Evolutionary conservation across 176 grass and related monocot species (phyloP).

Genomic region (Oryza brachyantha): DNA sequence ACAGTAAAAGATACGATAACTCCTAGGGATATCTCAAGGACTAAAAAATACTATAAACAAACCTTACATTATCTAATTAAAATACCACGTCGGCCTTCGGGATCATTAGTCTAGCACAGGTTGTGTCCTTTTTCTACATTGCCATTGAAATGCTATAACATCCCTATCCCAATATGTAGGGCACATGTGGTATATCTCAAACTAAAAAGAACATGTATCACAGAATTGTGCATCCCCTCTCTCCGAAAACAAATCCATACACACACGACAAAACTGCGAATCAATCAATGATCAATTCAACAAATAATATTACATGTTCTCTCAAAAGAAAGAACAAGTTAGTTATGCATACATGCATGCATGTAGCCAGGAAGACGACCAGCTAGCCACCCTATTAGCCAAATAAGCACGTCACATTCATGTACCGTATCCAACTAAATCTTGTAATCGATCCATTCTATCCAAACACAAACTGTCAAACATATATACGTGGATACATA

Average conservation of each 20-base stretch:
- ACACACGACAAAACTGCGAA: not conserved
- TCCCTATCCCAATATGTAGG: not conserved
- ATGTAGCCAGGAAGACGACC: not conserved
- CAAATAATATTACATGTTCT: too few species aligned
- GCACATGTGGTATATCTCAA: not conserved
- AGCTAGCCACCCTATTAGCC: not conserved
- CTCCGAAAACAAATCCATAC: not conserved
- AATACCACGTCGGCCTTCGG: too few species aligned
- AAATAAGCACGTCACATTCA: not conserved
- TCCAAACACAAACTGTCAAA: not conserved
- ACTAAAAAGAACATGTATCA: not conserved
- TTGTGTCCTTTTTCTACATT: too few species aligned
- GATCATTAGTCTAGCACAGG: too few species aligned
- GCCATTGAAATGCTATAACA: too few species aligned
- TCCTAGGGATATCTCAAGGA: too few species aligned
- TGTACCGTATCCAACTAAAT: not conserved
- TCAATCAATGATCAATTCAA: not conserved
- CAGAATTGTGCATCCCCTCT: not conserved
- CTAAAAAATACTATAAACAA: too few species aligned
- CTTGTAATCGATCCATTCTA: not conserved
- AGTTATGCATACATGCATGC: not conserved
- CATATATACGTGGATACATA: too few species aligned
- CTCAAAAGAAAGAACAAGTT: not conserved
- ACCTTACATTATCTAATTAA: not conserved
- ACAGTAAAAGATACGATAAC: too few species aligned